A percentile compares a stretch with the other conserved stretches of the same genome.
Conservation (phyloP, 108 stramenopile species). For the Cylindrotheca closterium region DNA sequence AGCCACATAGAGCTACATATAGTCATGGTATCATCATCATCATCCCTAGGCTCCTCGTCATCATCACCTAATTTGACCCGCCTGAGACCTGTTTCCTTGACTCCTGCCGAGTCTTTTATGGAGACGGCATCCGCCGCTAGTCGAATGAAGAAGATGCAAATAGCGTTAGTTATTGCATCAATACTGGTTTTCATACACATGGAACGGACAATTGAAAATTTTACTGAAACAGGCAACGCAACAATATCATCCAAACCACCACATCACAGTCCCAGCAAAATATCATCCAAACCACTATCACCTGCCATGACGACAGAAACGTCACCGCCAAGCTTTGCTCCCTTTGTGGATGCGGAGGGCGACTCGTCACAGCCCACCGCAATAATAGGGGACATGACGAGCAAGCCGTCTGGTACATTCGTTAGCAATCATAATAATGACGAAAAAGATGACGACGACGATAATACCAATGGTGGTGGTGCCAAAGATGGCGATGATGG, state of each 20-base stretch:
- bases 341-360: background rate
- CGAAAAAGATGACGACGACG: background rate
- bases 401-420: no score
- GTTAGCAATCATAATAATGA: background rate
- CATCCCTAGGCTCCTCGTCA: no score
- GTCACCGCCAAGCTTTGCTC: background rate
- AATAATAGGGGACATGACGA: no score
- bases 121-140: no score
- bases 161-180: conserved; percentile 6
- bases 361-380: no score
- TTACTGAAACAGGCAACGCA: background rate
- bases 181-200: conserved; percentile 8
- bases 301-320: background rate
- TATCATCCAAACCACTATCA: background rate
- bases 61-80: no score
- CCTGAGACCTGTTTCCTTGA: no score
- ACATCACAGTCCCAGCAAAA: no score
- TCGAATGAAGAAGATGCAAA: conserved; percentile 23
- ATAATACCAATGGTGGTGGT: background rate
- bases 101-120: no score
- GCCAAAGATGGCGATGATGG: background rate
- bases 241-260: background rate
- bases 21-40: no score
- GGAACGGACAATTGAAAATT: conserved; percentile 1
- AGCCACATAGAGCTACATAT: no score